A percentile compares a stretch with the other conserved stretches of the same genome.
Evolutionary conservation across 345 rosid genomes (phyloP).

Genomic region (Brassica carinata): DNA sequence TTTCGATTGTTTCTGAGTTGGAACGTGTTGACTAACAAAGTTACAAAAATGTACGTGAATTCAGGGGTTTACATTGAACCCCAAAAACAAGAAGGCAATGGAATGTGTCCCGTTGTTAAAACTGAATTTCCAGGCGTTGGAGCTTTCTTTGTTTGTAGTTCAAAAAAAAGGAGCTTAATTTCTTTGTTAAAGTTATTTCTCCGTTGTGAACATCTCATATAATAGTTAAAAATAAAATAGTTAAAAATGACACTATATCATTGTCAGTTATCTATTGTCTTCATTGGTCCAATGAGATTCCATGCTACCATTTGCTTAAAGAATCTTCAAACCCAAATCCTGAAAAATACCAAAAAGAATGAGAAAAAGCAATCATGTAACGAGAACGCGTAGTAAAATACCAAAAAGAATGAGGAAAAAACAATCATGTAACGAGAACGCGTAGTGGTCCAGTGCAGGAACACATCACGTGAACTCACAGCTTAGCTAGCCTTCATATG

Average conservation of each 20-base stretch:
- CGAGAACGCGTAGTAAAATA: slow-evolving; percentile 29
- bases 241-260: neutral
- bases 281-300: slow-evolving; percentile 2
- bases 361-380: slow-evolving; percentile 45
- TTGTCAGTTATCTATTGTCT: neutral
- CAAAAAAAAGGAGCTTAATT: no score
- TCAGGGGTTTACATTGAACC: neutral
- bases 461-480: slow-evolving; percentile 66
- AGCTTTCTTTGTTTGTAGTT: neutral
- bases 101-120: neutral
- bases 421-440: slow-evolving; percentile 45
- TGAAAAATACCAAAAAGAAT: neutral
- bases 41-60: neutral
- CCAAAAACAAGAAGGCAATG: neutral
- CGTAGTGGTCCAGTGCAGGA: slow-evolving; percentile 51
- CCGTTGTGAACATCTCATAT: neutral
- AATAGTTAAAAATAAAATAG: no score
- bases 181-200: neutral
- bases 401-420: neutral
- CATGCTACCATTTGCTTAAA: slow-evolving; percentile 21
- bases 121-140: neutral
- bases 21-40: neutral
- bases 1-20: neutral
- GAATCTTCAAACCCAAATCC: neutral
- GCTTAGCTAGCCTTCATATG: slow-evolving; percentile 34